Evolutionary conservation across 1,284 basidiomycete species (phyloP).

Genomic region (Rhodotorula sp.): DNA sequence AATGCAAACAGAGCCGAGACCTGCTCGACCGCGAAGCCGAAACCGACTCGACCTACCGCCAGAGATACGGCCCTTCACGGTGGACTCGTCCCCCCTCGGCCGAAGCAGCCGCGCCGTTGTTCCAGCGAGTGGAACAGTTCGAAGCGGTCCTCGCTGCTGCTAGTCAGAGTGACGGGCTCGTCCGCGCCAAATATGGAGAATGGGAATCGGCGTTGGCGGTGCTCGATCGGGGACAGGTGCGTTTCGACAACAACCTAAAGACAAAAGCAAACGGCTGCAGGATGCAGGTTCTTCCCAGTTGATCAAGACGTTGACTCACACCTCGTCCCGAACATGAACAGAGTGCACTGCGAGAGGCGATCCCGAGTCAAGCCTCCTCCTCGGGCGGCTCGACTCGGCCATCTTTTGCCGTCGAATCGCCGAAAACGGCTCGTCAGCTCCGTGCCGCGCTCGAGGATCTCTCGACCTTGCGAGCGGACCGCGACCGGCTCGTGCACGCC

Average conservation of each 20-base stretch:
- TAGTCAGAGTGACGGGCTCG: conserved; percentile 67
- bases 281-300: background rate
- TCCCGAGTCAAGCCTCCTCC: background rate
- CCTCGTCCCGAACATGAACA: background rate
- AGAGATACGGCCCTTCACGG: conserved; percentile 55
- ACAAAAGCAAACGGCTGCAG: too few relatives aligned
- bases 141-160: conserved; percentile 71
- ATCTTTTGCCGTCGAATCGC: conserved; percentile 3
- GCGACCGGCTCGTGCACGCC: conserved; percentile 64
- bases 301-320: background rate
- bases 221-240: conserved; percentile 50
- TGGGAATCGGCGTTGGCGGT: conserved; percentile 73
- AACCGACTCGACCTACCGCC: conserved; percentile 67
- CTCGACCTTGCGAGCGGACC: conserved; percentile 65
- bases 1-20: conserved; percentile 66
- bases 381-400: background rate
- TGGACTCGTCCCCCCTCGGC: conserved; percentile 65
- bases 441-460: conserved; percentile 76
- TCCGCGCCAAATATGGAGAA: conserved; percentile 78
- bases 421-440: conserved; percentile 56
- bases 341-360: background rate
- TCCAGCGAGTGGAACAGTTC: conserved; percentile 68
- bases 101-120: conserved; percentile 71
- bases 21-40: conserved; percentile 83
- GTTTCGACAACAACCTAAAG: too few relatives aligned